These are phyloP conservation scores for Fusarium sp. DNA, from an alignment of 2,329 filamentous ascomycete genomes.

Conservation along the genomic window DNA sequence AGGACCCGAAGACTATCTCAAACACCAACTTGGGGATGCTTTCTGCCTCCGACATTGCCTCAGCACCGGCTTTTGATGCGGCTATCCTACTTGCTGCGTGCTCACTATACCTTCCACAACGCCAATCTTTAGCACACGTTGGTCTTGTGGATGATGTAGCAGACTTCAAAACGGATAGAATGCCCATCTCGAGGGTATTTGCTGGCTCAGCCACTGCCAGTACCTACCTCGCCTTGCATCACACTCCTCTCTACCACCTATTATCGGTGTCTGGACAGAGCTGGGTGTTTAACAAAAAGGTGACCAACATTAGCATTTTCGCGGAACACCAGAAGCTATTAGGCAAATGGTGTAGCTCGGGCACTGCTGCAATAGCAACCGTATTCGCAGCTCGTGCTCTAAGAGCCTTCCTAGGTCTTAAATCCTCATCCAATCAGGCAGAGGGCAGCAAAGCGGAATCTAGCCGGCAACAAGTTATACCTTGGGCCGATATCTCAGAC, in stretches of 20 bases:
- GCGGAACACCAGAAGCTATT: slow-evolving; percentile 64
- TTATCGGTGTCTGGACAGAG: slow-evolving; percentile 71
- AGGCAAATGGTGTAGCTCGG: slow-evolving; percentile 62
- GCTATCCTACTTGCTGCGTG: slow-evolving; percentile 59
- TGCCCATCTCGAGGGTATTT: slow-evolving; percentile 60
- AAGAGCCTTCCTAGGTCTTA: slow-evolving; percentile 59
- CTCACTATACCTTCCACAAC: slow-evolving; percentile 57
- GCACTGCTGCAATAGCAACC: slow-evolving; percentile 62
- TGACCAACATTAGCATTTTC: slow-evolving; percentile 61
- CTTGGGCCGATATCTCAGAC: slow-evolving; percentile 60
- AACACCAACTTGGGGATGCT: slow-evolving; percentile 53
- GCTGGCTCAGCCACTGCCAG: slow-evolving; percentile 62
- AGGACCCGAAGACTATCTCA: slow-evolving; percentile 46
- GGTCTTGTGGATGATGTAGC: slow-evolving; percentile 46
- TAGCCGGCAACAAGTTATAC: slow-evolving; percentile 22
- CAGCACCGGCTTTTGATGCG: slow-evolving; percentile 57
- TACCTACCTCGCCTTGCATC: slow-evolving; percentile 70
- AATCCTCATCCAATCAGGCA: slow-evolving; percentile 2
- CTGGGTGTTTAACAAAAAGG: slow-evolving; percentile 71
- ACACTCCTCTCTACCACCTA: slow-evolving; percentile 71
- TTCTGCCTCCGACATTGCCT: slow-evolving; percentile 55
- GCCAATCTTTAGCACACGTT: slow-evolving; percentile 49
- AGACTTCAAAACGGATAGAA: slow-evolving; percentile 42
- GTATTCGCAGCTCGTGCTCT: slow-evolving; percentile 68
- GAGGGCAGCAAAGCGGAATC: slow-evolving; percentile 14